Base-by-base conservation (phyloP, 2,329 filamentous ascomycete species). In the Beauveria scarabaeidicola region DNA sequence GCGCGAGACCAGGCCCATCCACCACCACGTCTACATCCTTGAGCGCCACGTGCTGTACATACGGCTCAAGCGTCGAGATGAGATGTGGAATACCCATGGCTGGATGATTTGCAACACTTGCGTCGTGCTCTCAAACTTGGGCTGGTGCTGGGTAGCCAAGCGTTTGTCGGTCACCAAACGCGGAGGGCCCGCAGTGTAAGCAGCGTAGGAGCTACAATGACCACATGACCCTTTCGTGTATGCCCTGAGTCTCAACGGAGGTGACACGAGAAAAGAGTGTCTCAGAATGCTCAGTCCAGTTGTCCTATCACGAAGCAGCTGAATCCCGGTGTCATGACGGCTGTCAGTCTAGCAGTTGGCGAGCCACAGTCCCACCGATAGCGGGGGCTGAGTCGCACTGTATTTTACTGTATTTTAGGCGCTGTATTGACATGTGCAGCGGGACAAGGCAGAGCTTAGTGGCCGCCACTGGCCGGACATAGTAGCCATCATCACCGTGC, bases 1-100 rank as follows among this genome's bases (percentile, higher is more conserved):
- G 88, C 1, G 90, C 89, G 27, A 96, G 74, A 2, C 85, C 86
- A 5, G 91, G 91, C 0, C 91, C 91, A 69, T 96, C 91, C 59
- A 96, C 83, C 48, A 83, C 78, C 21, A 81, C 72, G 6, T 66
- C 66, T 43, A 76, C 68, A 27, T 72, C 70, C 43, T 70, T 65
- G 2, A 88, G 71, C 11, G 69, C 64, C 8, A 69, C 70, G 19
- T 72, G 66, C 29, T 73, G 69, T 1, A 80, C 78, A 68, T 81
- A 85, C 0, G 79, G 79, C 61, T 78, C 73, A 47, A 88, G 70
- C 54, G 79, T 77, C 15, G 74, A 70, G 50, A 77, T 78, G 5
- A 89, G 73, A 63, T 79, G 77, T 44, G 77, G 80, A 50, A 89
- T 84, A 0, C 86, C 86, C 86, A 89, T 79, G 21, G 51, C 63